Percentiles rank a stretch among this genome's conserved stretches.
Conservation (phyloP, 1,139 yeast species). For the Pichia sp. region DNA sequence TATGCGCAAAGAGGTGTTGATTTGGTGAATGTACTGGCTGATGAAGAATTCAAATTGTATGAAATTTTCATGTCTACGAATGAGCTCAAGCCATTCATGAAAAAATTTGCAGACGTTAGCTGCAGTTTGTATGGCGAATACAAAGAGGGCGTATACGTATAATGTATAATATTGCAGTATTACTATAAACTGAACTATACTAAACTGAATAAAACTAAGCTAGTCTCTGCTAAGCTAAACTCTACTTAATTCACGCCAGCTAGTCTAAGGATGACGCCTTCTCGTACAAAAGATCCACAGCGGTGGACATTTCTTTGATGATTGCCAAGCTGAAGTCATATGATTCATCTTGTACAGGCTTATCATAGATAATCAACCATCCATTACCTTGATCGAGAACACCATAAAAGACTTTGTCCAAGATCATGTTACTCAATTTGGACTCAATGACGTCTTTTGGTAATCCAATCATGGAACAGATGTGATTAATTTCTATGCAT, state of each 20-base stretch:
- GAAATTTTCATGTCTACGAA: conserved; percentile 49
- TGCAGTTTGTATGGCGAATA: conserved; percentile 25
- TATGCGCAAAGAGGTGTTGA: conserved; percentile 45
- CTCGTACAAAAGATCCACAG: conserved; percentile 86
- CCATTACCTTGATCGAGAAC: conserved; percentile 98
- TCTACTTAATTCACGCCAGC: neutral
- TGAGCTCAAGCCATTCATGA: conserved; percentile 56
- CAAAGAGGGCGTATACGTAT: conserved; percentile 32
- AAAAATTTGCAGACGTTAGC: conserved; percentile 44
- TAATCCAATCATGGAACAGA: conserved; percentile 82
- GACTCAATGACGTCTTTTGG: conserved; percentile 90
- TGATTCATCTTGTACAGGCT: conserved; percentile 82
- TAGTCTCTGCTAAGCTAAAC: too few relatives aligned
- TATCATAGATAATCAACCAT: conserved; percentile 88
- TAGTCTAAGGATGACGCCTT: conserved; percentile 58
- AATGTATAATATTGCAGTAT: conserved; percentile 3
- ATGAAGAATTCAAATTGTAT: conserved; percentile 40
- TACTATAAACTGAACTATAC: neutral
- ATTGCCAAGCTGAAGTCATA: conserved; percentile 85
- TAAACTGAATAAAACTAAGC: neutral
- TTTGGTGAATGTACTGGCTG: conserved; percentile 48
- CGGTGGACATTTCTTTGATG: conserved; percentile 78
- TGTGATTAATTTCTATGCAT: conserved; percentile 84
- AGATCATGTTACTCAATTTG: conserved; percentile 90
- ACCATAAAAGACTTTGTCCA: conserved; percentile 90